Conservation (phyloP, 1,139 yeast genomes). For the Geotrichum fermentans region DNA sequence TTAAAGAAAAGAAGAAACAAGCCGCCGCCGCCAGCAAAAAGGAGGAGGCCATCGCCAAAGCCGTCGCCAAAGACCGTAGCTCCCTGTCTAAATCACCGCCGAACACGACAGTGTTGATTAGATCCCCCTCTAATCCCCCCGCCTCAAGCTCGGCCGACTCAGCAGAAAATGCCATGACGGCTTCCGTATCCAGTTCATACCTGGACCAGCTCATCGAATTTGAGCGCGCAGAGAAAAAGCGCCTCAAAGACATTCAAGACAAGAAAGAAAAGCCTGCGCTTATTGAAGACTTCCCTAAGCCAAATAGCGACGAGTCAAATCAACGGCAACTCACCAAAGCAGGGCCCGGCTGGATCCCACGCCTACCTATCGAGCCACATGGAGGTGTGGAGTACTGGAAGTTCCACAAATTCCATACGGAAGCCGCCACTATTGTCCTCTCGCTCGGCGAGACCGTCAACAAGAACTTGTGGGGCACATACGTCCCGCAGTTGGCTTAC, state of each 20-base stretch:
- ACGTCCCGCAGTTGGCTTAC: conserved; percentile 13
- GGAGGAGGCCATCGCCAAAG: neutral
- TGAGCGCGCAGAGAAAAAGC: conserved; percentile 3
- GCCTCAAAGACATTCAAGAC: neutral
- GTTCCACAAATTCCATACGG: conserved; percentile 7
- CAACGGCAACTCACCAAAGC: neutral
- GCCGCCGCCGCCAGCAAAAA: neutral
- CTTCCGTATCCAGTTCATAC: neutral
- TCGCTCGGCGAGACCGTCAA: conserved; percentile 6
- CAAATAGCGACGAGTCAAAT: neutral
- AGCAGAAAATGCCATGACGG: neutral
- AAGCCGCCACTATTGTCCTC: conserved; percentile 3
- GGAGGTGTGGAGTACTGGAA: conserved; percentile 7
- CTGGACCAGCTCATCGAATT: conserved; percentile 7
- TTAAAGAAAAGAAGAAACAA: neutral
- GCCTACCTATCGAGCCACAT: neutral
- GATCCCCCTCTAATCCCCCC: neutral
- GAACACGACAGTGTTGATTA: neutral
- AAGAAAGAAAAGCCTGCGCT: neutral
- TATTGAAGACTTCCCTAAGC: neutral
- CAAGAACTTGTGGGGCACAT: conserved; percentile 10
- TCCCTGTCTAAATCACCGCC: neutral
- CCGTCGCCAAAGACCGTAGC: neutral
- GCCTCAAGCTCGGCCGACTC: neutral
- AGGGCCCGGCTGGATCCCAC: conserved; percentile 3